Conservation (phyloP, 169 alveolate species). For the Eimeria praecox region DNA sequence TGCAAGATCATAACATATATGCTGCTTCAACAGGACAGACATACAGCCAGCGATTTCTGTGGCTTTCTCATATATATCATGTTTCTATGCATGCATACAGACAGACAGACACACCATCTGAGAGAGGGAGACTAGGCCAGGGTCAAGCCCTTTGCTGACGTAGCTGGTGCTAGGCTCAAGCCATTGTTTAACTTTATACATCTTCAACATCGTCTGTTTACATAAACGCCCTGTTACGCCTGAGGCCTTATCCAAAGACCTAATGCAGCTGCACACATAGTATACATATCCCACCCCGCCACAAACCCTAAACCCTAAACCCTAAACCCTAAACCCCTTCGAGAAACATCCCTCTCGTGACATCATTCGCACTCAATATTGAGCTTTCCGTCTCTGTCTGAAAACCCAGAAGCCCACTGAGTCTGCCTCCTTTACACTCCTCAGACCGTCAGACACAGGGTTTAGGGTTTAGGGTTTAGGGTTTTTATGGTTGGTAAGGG, state of each 20-base stretch:
- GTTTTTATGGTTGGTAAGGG: no score
- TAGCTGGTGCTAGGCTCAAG: conserved; percentile 37
- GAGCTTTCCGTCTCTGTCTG: no score
- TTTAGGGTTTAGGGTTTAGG: conserved; percentile 30
- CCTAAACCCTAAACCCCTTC: background rate
- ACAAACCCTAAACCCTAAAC: background rate
- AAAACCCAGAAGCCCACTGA: no score
- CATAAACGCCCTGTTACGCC: conserved; percentile 39
- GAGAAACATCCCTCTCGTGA: no score
- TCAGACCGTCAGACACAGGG: no score
- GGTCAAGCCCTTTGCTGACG: conserved; percentile 26
- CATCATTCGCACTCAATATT: no score
- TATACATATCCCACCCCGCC: background rate
- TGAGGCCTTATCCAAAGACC: conserved; percentile 21
- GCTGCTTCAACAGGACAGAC: no score
- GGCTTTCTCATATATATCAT: no score
- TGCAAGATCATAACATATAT: no score
- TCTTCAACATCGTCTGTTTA: background rate
- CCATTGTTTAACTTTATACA: conserved; percentile 50
- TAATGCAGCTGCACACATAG: conserved; percentile 34
- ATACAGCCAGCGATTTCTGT: no score
- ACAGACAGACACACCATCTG: conserved; percentile 6
- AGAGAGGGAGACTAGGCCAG: conserved; percentile 33
- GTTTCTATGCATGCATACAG: no score
- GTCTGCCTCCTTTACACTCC: no score